Percentiles rank a stretch among this genome's conserved stretches.
Evolutionary conservation across 106 monocot genomes (phyloP).

Genomic region (Dendrobium nobile): DNA sequence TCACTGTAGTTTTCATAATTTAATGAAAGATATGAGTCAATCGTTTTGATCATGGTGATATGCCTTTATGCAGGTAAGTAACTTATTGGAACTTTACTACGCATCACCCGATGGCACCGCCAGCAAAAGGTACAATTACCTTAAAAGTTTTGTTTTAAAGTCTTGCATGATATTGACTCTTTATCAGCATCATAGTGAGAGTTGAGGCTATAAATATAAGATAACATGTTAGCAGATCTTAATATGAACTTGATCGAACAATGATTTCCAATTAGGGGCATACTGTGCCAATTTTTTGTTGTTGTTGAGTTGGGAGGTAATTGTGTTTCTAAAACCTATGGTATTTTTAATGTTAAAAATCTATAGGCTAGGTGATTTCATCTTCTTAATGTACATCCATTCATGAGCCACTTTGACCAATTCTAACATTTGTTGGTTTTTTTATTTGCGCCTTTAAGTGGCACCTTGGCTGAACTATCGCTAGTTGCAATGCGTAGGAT

Average conservation of each 20-base stretch:
- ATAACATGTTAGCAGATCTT: neutral
- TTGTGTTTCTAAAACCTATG: neutral
- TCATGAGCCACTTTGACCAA: too few species aligned
- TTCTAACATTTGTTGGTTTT: too few species aligned
- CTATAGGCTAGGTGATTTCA: too few species aligned
- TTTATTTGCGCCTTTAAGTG: too few species aligned
- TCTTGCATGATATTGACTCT: neutral
- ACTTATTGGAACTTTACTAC: neutral
- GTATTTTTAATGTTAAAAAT: too few species aligned
- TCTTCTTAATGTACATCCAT: too few species aligned
- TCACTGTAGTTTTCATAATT: neutral
- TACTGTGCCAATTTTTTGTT: neutral
- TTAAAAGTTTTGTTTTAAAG: neutral
- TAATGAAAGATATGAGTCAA: neutral
- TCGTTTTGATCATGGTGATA: neutral
- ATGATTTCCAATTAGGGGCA: neutral
- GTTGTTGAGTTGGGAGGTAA: neutral
- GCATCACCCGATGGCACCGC: neutral
- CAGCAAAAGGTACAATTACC: neutral
- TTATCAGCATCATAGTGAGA: neutral
- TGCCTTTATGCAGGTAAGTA: neutral
- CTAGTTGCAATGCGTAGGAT: too few species aligned
- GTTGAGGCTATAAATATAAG: neutral
- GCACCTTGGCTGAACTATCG: too few species aligned
- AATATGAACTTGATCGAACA: too few species aligned